Conservation (phyloP, 75 land plant species). For the Cupressus sempervirens region DNA sequence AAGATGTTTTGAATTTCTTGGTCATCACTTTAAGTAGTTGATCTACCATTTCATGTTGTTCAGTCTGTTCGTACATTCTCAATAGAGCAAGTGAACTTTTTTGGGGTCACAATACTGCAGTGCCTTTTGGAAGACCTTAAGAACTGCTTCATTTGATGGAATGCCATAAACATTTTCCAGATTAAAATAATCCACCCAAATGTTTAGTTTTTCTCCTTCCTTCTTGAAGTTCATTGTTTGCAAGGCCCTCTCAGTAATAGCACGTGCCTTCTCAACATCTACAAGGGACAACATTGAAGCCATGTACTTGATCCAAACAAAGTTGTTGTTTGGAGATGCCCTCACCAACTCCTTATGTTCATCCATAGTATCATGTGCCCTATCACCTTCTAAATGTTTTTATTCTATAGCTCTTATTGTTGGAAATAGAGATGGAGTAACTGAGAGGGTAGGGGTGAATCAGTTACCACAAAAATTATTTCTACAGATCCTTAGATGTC, state of each 20-base stretch:
- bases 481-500: no score
- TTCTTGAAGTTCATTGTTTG: constrained; percentile 81
- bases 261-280: constrained; percentile 86
- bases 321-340: constrained; percentile 89
- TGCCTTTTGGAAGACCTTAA: constrained; percentile 66
- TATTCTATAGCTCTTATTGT: no score
- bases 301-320: constrained; percentile 97
- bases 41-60: constrained; percentile 78
- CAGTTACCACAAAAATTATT: no score
- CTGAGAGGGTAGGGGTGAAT: no score
- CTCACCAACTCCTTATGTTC: constrained; percentile 86
- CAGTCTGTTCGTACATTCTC: constrained; percentile 71
- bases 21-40: constrained; percentile 84
- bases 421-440: no score
- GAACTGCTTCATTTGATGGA: constrained; percentile 85
- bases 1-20: constrained; percentile 77
- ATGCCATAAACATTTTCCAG: constrained; percentile 86
- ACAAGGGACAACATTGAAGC: constrained; percentile 60
- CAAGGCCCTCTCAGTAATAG: constrained; percentile 95
- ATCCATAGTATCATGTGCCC: constrained; percentile 64
- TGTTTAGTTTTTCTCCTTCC: constrained; percentile 81
- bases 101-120: constrained; percentile 84
- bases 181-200: constrained; percentile 95
- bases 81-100: constrained; percentile 80
- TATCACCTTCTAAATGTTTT: constrained; percentile 45